Base-by-base conservation (phyloP, 2,329 filamentous ascomycete genomes). In the Epicoccum sorghinum region DNA sequence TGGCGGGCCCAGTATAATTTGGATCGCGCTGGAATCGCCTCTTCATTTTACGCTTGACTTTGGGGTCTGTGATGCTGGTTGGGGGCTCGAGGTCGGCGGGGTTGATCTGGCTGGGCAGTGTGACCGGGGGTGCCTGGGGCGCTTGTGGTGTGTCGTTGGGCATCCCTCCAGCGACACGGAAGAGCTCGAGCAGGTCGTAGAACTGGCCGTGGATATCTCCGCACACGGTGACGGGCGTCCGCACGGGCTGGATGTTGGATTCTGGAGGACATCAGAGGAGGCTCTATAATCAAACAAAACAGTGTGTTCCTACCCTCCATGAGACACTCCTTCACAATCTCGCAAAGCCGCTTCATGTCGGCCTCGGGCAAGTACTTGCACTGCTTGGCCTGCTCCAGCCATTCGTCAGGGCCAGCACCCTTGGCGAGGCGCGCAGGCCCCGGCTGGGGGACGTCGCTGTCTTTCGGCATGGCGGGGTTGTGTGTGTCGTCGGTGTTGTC, bases 151-250 rank as follows among this genome's bases (percentile, higher is more conserved):
- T 66, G 65, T 96, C 90, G 67, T 91, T 91, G 9, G 95, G 95
- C 90, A 98, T 97, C 62, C 95, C 95, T 57, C 95, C 95, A 41
- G 93, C 92, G 36, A 99, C 93, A 48, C 93, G 89, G 78, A 99
- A 99, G 44, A 99, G 86, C 80, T 99, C 95, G 58, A 98, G 86
- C 8, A 99, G 83, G 75, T 99, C 95, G 78, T 99, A 98, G 76
- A 98, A 98, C 78, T 99, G 95, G 67, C 95, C 95, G 77, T 99
- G 95, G 59, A 99, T 98, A 74, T 99, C 95, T 72, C 95, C 95
- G 71, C 95, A 98, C 60, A 99, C 89, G 4, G 95, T 99, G 59
- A 99, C 95, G 6, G 95, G 95, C 0, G 95, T 96, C 48, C 89
- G 87, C 18, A 99, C 93, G n/a, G 95, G 95, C 75, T 98, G 95